Evolutionary conservation across 1,139 yeast species (phyloP).

Genomic region (Kodamaea suecica): DNA sequence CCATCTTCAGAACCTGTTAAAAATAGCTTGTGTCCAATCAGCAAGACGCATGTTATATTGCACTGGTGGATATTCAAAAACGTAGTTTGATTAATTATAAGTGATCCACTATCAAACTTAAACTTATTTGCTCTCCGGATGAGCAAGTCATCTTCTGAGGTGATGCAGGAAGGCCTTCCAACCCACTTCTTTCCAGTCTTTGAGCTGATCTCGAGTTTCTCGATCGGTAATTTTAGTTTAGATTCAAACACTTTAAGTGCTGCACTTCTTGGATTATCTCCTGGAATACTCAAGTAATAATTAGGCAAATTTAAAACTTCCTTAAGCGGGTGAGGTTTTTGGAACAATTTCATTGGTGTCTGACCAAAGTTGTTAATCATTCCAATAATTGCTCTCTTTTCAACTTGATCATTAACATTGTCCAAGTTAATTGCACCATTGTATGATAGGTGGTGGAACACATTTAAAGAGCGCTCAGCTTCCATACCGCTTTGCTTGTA

Average conservation of each 20-base stretch:
- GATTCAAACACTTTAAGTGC: constrained; percentile 39
- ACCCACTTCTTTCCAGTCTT: constrained; percentile 41
- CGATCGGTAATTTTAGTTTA: constrained; percentile 33
- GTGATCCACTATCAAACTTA: constrained; percentile 30
- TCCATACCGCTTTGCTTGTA: constrained; percentile 67
- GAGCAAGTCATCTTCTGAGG: constrained; percentile 37
- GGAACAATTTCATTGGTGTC: constrained; percentile 72
- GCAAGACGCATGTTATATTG: constrained; percentile 34
- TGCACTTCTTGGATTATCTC: constrained; percentile 14
- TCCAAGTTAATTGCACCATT: constrained; percentile 80
- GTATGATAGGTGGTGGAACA: constrained; percentile 78
- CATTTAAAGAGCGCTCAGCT: constrained; percentile 65
- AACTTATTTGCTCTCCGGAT: constrained; percentile 35
- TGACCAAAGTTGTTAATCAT: constrained; percentile 89
- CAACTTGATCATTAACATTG: constrained; percentile 65
- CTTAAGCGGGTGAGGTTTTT: constrained; percentile 57
- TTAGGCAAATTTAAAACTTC: constrained; percentile 39
- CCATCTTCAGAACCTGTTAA: constrained; percentile 58
- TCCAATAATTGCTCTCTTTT: constrained; percentile 72
- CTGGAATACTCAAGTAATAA: constrained; percentile 28
- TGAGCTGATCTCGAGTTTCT: constrained; percentile 37
- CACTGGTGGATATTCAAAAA: constrained; percentile 42
- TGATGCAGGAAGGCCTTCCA: constrained; percentile 39
- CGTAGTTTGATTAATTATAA: constrained; percentile 40
- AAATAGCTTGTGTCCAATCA: constrained; percentile 38